Conservation (phyloP, 768 basidiomycete species). For the Russula sp. region DNA sequence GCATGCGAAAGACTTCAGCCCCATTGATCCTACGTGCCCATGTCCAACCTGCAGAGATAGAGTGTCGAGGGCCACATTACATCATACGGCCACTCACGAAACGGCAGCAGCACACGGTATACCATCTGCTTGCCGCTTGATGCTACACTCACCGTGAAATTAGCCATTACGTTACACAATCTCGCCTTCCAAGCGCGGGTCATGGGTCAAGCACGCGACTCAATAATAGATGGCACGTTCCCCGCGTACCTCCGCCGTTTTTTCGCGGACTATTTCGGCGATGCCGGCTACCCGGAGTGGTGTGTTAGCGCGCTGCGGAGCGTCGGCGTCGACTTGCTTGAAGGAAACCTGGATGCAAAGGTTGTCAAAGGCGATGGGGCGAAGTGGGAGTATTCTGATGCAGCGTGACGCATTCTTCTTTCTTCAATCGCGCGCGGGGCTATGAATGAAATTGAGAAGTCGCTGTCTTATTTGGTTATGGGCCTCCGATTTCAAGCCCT, state of each 20-base stretch:
- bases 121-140: conserved; percentile 3
- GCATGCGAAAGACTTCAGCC: conserved; percentile 58
- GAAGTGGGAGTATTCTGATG: conserved; percentile 74
- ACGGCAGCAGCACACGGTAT: conserved; percentile 81
- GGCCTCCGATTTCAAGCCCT: too few relatives aligned
- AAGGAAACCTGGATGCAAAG: conserved; percentile 39
- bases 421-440: too few relatives aligned
- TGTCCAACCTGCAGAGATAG: conserved; percentile 76
- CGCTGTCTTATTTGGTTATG: too few relatives aligned
- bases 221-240: conserved; percentile 71
- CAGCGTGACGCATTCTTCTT: conserved; percentile 17
- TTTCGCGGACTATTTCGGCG: conserved; percentile 71
- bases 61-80: conserved; percentile 64
- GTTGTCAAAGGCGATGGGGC: conserved; percentile 55
- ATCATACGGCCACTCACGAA: conserved; percentile 71
- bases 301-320: conserved; percentile 75
- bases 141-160: conserved; percentile 3
- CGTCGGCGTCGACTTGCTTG: conserved; percentile 78
- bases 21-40: conserved; percentile 72
- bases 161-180: conserved; percentile 79
- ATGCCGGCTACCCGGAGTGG: conserved; percentile 80
- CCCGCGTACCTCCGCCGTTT: conserved; percentile 71
- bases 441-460: not conserved
- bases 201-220: conserved; percentile 79
- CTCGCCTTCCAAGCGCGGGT: conserved; percentile 79